Evolutionary conservation across 768 basidiomycete genomes (phyloP), one percentile per base, ranked within the genome.

Genomic region (Trametes coccinea): DNA sequence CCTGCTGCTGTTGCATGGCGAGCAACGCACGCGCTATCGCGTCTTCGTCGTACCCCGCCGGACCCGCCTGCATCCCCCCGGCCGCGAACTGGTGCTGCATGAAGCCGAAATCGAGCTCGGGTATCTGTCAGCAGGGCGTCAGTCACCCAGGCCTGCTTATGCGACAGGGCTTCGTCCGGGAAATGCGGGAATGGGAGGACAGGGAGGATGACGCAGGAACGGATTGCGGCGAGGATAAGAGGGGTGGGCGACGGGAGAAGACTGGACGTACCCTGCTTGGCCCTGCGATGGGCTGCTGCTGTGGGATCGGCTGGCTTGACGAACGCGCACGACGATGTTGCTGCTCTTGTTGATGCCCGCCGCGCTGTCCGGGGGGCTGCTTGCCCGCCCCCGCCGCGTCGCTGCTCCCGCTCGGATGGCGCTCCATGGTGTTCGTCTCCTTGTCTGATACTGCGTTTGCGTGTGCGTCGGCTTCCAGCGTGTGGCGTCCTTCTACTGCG

Each of bases 11-110:
- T 41, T 64, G 67, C 58, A 68, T 58, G 27, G 62, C 51, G 48
- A 57, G 62, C 45, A 68, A 48, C 40, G 67, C 64, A 16, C 67
- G 51, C 16, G 49, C 50, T 50, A 68, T 63, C 27, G 64, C 63
- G 43, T 63, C 67, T 50, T 68, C 64, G 51, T 68, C 67, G 60
- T 68, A 68, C 17, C 62, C 62, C 33, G 55, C 46, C 29, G 58
- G 58, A 29, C 31, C 37, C 53, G 61, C 60, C 31, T 56, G 51
- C 52, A 56, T 48, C 17, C 56, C 49, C 3, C 62, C 45, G 33
- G 58, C 51, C 10, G 49, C 60, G 11, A 61, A 60, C 10, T 59
- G 61, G n/a, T 59, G 27, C 34, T 59, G 53, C 48, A 64, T 48
- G 43, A 61, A 59, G 49, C 45, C 56, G 37, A 65, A 67, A 45